phyloP scores from a whole-genome alignment of 106 monocot genomes.

The Gastrodia elata region DNA sequence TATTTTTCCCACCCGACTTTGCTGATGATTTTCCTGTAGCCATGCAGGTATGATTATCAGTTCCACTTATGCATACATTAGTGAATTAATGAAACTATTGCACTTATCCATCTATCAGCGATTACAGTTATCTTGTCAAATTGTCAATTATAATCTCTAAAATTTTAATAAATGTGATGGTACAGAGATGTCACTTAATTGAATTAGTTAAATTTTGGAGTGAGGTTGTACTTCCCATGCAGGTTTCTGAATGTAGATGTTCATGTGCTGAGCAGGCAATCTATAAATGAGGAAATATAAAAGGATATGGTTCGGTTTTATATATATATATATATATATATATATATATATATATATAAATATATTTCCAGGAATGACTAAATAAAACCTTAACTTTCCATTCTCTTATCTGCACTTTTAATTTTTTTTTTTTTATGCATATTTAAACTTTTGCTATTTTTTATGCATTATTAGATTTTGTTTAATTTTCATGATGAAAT shows the following conservation, averaged over 20 bases:
- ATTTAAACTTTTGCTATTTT: too few species aligned
- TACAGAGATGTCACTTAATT: background rate
- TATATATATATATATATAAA: background rate
- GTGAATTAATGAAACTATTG: background rate
- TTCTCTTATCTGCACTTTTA: too few species aligned
- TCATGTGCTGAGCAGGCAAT: background rate
- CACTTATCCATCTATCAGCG: background rate
- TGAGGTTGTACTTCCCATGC: background rate
- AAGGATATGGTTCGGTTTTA: background rate
- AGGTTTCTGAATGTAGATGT: background rate
- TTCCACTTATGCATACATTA: background rate
- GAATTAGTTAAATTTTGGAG: background rate
- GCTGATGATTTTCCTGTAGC: constrained; percentile 96
- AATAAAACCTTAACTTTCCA: too few species aligned
- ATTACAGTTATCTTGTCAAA: background rate
- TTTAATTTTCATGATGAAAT: too few species aligned
- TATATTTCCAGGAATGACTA: too few species aligned
- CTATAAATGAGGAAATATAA: background rate
- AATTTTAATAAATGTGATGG: background rate
- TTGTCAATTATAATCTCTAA: background rate
- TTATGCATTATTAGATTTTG: too few species aligned
- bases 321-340: background rate
- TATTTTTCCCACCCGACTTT: constrained; percentile 99
- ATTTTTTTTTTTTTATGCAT: too few species aligned
- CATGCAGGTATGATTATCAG: constrained; percentile 63